Evolutionary conservation across 2,329 filamentous ascomycete genomes (phyloP), one percentile per base, ranked within the genome.

Genomic region (Xenoacremonium recifei): DNA sequence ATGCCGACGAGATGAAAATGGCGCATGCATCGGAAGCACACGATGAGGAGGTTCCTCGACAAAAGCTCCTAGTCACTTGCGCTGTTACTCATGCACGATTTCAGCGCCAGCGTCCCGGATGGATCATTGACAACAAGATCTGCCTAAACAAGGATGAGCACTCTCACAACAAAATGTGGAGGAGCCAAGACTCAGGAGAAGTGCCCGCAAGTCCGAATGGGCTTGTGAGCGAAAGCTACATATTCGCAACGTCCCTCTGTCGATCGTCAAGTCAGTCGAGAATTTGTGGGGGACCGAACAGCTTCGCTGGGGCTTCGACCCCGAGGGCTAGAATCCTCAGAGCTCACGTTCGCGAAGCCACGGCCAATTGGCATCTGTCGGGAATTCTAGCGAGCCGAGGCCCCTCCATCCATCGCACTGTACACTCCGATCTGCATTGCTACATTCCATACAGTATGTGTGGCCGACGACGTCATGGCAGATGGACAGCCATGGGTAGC

Each of bases 41-140:
- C n/a, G n/a, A n/a, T n/a, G n/a, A n/a, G n/a, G n/a, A n/a, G n/a
- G n/a, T n/a, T n/a, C n/a, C n/a, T n/a, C n/a, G n/a, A n/a, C n/a
- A n/a, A n/a, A n/a, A n/a, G n/a, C n/a, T n/a, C n/a, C n/a, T n/a
- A n/a, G n/a, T n/a, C n/a, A n/a, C n/a, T n/a, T n/a, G n/a, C n/a
- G n/a, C n/a, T n/a, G n/a, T n/a, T n/a, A n/a, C n/a, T n/a, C n/a
- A n/a, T 47, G 44, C 41, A 44, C 39, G 38, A 38, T 34, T 47
- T 36, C 32, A 44, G 35, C 35, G 38, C 41, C 45, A 44, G 37
- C 25, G 41, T 31, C 40, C 40, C 23, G 13, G 29, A 31, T 15
- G n/a, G 29, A 31, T 31, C 29, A 44, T 40, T 35, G 39, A 42
- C 45, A 42, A 20, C 32, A 48, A n/a, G 45, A 48, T 48, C 45